phyloP scores from a whole-genome alignment of 2,329 filamentous ascomycete genomes.

The Colletotrichum tanaceti region DNA sequence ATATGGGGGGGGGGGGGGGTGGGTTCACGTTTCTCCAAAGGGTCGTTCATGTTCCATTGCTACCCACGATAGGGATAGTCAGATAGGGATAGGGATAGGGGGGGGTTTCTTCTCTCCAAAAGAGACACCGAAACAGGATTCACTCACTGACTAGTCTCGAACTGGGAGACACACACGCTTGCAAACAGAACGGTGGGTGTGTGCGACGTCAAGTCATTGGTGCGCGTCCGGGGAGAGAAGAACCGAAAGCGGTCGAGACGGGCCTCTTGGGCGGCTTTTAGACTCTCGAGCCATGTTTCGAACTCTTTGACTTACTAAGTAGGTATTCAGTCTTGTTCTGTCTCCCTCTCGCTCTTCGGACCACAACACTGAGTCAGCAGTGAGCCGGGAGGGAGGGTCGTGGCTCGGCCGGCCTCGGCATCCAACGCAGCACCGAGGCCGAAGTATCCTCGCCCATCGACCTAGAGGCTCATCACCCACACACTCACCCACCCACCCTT shows the following conservation, averaged over 20 bases:
- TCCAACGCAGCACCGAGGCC: slow-evolving; percentile 2
- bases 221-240: not conserved
- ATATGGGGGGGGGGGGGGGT: too few species aligned
- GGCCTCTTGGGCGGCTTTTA: too few species aligned
- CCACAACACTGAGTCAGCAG: not conserved
- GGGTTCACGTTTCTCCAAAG: too few species aligned
- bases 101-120: too few species aligned
- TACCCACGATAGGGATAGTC: too few species aligned
- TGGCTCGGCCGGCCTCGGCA: slow-evolving; percentile 6
- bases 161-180: not conserved
- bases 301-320: not conserved
- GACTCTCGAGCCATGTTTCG: not conserved
- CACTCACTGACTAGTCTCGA: not conserved
- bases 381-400: too few species aligned
- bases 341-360: too few species aligned
- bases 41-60: too few species aligned
- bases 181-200: slow-evolving; percentile 24
- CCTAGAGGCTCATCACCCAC: slow-evolving; percentile 14
- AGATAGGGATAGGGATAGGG: too few species aligned
- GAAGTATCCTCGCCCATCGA: slow-evolving; percentile 18
- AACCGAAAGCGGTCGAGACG: slow-evolving; percentile 5
- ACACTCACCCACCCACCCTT: not conserved
- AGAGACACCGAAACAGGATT: too few species aligned
- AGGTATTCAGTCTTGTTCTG: too few species aligned
- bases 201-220: not conserved